phyloP scores from a whole-genome alignment of 2,329 filamentous ascomycete species.

The Penicillium olsonii region DNA sequence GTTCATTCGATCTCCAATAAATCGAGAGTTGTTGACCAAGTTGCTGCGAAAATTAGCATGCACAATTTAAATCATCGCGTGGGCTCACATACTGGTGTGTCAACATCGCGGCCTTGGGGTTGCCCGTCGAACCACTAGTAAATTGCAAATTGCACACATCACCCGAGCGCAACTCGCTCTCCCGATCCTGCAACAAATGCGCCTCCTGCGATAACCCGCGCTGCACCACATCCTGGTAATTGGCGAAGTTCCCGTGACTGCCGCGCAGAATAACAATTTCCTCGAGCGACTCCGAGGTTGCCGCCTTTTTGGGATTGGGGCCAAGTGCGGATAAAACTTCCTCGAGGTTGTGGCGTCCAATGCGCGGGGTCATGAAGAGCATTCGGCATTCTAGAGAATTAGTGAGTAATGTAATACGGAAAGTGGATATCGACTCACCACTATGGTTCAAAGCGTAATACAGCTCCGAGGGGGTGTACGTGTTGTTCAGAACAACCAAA shows the following conservation, averaged over 20 bases:
- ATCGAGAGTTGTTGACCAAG: slow-evolving; percentile 64
- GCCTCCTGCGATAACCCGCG: slow-evolving; percentile 53
- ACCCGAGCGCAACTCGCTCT: slow-evolving; percentile 60
- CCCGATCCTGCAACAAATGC: slow-evolving; percentile 55
- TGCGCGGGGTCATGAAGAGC: slow-evolving; percentile 70
- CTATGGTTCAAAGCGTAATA: slow-evolving; percentile 71
- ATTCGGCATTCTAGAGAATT: slow-evolving; percentile 62
- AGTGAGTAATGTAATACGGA: neutral
- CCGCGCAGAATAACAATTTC: slow-evolving; percentile 64
- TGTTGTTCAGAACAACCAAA: slow-evolving; percentile 79
- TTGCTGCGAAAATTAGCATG: slow-evolving; percentile 33
- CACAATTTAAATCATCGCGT: neutral
- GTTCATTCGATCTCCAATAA: slow-evolving; percentile 73
- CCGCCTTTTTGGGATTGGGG: slow-evolving; percentile 29
- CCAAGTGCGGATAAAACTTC: slow-evolving; percentile 59
- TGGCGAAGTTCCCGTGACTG: slow-evolving; percentile 56
- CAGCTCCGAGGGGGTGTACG: slow-evolving; percentile 73
- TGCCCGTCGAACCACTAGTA: slow-evolving; percentile 72
- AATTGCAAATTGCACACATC: slow-evolving; percentile 75
- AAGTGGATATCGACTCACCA: slow-evolving; percentile 48
- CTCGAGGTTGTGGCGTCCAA: slow-evolving; percentile 66
- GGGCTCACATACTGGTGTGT: slow-evolving; percentile 64
- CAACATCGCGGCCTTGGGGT: slow-evolving; percentile 73
- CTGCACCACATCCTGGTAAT: slow-evolving; percentile 61
- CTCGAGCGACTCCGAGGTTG: slow-evolving; percentile 41